Evolutionary conservation across 2,329 filamentous ascomycete species (phyloP).

Genomic region (Fusarium poae): DNA sequence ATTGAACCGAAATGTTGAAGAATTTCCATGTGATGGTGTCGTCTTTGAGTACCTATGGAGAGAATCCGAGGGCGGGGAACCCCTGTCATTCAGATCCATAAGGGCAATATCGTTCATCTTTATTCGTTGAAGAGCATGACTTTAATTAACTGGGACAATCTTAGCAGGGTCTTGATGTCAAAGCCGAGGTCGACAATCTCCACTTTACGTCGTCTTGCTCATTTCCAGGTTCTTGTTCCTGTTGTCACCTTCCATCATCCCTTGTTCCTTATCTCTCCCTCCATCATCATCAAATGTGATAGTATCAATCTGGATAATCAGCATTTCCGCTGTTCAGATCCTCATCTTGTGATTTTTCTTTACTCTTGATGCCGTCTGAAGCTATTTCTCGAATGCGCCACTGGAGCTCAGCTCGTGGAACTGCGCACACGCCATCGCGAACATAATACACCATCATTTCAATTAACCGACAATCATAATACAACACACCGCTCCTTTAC

Average conservation of each 20-base stretch:
- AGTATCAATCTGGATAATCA: conserved; percentile 26
- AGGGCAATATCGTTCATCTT: background rate
- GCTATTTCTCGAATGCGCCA: conserved; percentile 43
- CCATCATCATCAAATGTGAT: conserved; percentile 24
- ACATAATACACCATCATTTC: conserved; percentile 21
- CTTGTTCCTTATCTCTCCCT: conserved; percentile 12
- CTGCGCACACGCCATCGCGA: conserved; percentile 34
- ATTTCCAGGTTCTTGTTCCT: conserved; percentile 46
- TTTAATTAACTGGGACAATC: conserved; percentile 40
- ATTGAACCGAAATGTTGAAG: background rate
- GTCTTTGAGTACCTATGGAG: no score
- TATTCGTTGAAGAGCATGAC: conserved; percentile 28
- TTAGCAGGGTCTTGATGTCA: conserved; percentile 25
- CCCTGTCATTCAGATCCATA: conserved; percentile 25
- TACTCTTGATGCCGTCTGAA: conserved; percentile 44
- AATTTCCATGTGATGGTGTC: conserved; percentile 34
- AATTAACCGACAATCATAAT: conserved; percentile 1
- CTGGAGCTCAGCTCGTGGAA: conserved; percentile 46
- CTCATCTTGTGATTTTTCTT: background rate
- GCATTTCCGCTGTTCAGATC: conserved; percentile 19
- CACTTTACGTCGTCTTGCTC: conserved; percentile 39
- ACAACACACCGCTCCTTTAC: conserved; percentile 14
- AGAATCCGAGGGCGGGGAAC: conserved; percentile 45
- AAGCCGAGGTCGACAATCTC: conserved; percentile 39
- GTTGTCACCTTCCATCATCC: conserved; percentile 35